Evolutionary conservation across 306 rosid species (phyloP), one percentile per base, ranked within the genome.

Genomic region (Medicago ruthenica): DNA sequence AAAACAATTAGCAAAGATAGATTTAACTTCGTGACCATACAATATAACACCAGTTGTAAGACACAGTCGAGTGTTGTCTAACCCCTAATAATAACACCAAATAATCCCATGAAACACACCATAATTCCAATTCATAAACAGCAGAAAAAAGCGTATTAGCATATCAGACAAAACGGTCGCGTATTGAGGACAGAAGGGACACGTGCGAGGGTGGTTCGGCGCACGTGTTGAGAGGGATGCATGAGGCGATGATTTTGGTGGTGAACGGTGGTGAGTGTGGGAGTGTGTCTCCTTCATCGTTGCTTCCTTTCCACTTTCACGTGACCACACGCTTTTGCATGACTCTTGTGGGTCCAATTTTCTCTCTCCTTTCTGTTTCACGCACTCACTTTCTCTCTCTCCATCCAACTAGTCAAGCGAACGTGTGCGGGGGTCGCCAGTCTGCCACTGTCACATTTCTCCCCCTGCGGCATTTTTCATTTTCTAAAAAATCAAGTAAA

Each of bases 221-320:
- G 83, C 86, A 82, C 85, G 88, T 87, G 89, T 36, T 54, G 70
- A 6, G 10, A 47, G 75, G 73, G 73, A 36, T 18, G 36, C 18
- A 50, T 44, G 18, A 39, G 15, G 53, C 42, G 63, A 58, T 45
- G 76, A 69, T 77, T 63, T 70, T 47, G 71, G 24, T 22, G 74
- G 18, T 44, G 60, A 57, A 57, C 63, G 63, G 66, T 60, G 66
- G 50, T 34, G 34, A 4, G 15, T 50, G 39, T 5, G 24, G 16
- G 51, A 16, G 31, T 69, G 57, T 68, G 58, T 44, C 42, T 48
- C 31, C 24, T 58, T 48, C 31, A 16, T 58, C 17, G 11, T 7
- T 10, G 12, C 12, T 39, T 39, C 50, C 31, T 78, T 64, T 64
- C 64, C 34, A 60, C 74, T 54, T 71, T 79, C 83, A 73, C 79